Evolutionary conservation across 495 filamentous ascomycete species (phyloP).

Genomic region (Penicillium psychrofluorescens): DNA sequence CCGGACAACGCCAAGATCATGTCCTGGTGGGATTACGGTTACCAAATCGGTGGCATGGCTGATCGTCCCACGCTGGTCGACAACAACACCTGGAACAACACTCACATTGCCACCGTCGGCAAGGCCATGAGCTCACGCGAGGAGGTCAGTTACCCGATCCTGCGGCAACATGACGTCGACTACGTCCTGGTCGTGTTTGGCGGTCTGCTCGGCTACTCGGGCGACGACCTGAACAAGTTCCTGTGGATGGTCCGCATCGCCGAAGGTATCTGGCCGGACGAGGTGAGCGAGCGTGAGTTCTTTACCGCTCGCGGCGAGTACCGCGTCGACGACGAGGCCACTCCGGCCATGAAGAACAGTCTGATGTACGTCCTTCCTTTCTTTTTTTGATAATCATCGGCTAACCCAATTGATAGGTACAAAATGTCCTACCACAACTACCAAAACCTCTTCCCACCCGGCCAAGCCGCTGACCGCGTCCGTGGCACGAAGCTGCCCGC

Average conservation of each 20-base stretch:
- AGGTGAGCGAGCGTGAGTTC: slow-evolving; percentile 95
- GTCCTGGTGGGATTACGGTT: slow-evolving; percentile 99
- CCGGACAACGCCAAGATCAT: slow-evolving; percentile 93
- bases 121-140: slow-evolving; percentile 98
- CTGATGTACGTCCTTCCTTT: slow-evolving; percentile 70
- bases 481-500: slow-evolving; percentile 75
- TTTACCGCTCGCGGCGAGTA: slow-evolving; percentile 96
- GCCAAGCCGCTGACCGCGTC: slow-evolving; percentile 88
- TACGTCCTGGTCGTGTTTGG: slow-evolving; percentile 98
- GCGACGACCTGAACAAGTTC: slow-evolving; percentile 99
- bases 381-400: neutral
- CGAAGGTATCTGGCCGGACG: slow-evolving; percentile 98
- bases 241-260: slow-evolving; percentile 99
- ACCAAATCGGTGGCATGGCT: slow-evolving; percentile 99
- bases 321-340: slow-evolving; percentile 85
- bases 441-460: slow-evolving; percentile 81
- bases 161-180: slow-evolving; percentile 96
- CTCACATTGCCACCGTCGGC: slow-evolving; percentile 97
- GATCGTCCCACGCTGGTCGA: slow-evolving; percentile 96
- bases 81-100: slow-evolving; percentile 99
- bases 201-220: slow-evolving; percentile 94
- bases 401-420: slow-evolving; percentile 63
- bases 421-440: slow-evolving; percentile 99
- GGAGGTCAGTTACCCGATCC: slow-evolving; percentile 97
- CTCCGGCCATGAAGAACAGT: slow-evolving; percentile 98